These are phyloP conservation scores for Aquilaria malaccensis DNA, from an alignment of 345 rosid species.

Conservation along the genomic window DNA sequence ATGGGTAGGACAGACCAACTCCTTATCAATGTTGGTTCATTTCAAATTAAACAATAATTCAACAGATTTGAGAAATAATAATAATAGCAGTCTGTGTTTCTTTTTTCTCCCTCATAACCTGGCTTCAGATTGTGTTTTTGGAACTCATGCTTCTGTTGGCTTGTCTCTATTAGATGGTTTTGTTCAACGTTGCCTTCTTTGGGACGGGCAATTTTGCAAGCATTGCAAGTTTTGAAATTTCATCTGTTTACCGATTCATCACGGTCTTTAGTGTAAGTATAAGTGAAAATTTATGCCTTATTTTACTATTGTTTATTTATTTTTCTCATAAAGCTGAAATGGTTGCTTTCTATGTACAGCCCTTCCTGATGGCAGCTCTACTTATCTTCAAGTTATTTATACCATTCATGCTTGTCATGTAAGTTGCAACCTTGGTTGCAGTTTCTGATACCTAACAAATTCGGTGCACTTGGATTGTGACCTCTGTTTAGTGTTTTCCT, in stretches of 20 bases:
- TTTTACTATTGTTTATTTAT: constrained; percentile 9
- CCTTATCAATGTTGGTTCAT: no score
- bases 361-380: constrained; percentile 92
- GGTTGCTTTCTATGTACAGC: constrained; percentile 39
- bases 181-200: constrained; percentile 91
- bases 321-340: constrained; percentile 10
- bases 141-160: constrained; percentile 10
- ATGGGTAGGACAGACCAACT: no score
- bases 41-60: no score
- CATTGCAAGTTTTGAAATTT: constrained; percentile 98
- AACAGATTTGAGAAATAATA: no score
- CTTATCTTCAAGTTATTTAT: constrained; percentile 92
- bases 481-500: background rate
- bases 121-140: no score
- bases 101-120: no score
- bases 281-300: constrained; percentile 2
- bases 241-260: constrained; percentile 90
- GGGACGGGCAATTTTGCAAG: constrained; percentile 98
- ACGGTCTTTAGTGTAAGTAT: constrained; percentile 90
- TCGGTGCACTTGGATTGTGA: no score
- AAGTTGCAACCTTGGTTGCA: constrained; percentile 24
- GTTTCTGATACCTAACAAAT: background rate
- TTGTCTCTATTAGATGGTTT: constrained; percentile 57
- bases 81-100: background rate
- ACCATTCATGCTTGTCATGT: constrained; percentile 97